Evolutionary conservation across 139 green algal species (phyloP), one percentile per base, ranked within the genome.

Genomic region (Micractinium sp.): DNA sequence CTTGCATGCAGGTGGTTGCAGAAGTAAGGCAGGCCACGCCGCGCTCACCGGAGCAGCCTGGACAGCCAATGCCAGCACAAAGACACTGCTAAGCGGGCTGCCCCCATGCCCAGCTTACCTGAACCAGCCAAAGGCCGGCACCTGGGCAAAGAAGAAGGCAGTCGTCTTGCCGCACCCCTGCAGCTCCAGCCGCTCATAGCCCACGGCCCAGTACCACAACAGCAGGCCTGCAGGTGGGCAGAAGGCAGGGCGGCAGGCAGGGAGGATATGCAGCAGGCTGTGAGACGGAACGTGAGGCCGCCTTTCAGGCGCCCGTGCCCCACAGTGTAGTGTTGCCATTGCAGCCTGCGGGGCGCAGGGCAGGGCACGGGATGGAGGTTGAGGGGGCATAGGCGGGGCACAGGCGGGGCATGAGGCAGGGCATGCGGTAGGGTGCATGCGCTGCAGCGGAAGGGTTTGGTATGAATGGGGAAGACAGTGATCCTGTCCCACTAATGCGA

Each of bases 121-220:
- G 47, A 84, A 84, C 78, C 78, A 84, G 47, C 78, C 78, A 56
- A 84, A 84, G 29, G 78, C 78, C 23, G 39, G 39, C 27, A 84
- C 78, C 27, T 67, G 39, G 3, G 78, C 78, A 39, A 84, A 84
- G 78, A 84, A 84, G 47, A 84, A 84, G 47, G 78, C 78, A 3
- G 39, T 38, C 27, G 78, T 84, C 27, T 16, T 20, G 78, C 41
- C 41, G 78, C 78, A 84, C 39, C 39, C 78, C 9, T 15, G 9
- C 5, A 38, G 13, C 78, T 84, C 78, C 41, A 84, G 41, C 4
- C 78, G 78, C 20, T 33, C 23, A 23, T 69, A 84, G 27, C 78
- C 78, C 22, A 9, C 35, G 7, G 41, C 41, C 29, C 31, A 84
- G 78, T 84, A 84, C 73, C 73, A 27, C 63, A 71, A 2, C 20